Conservation (phyloP, 2,329 filamentous ascomycete species). For the Pyricularia sp. region DNA sequence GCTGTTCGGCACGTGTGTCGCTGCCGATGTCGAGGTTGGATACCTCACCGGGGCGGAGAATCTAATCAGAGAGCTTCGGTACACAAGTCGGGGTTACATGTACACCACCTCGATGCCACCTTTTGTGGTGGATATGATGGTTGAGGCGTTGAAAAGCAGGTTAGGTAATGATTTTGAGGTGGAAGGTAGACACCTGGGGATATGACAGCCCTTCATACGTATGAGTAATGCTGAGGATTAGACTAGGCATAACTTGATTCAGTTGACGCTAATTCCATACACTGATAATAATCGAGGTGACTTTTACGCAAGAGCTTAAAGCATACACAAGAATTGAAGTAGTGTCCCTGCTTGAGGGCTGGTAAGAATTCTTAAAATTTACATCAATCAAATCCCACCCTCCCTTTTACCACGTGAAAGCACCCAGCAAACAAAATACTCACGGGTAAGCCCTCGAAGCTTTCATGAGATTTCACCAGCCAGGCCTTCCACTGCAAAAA, state of each 20-base stretch:
- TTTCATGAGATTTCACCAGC: too few relatives aligned
- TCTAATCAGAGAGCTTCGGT: constrained; percentile 9
- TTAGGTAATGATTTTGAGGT: too few relatives aligned
- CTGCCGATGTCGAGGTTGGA: constrained; percentile 6
- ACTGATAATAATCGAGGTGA: too few relatives aligned
- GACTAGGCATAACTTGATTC: too few relatives aligned
- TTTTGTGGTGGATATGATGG: constrained; percentile 9
- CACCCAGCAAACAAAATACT: too few relatives aligned
- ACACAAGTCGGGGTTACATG: constrained; percentile 9
- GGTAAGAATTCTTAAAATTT: background rate
- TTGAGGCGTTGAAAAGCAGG: background rate
- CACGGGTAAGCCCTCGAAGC: too few relatives aligned
- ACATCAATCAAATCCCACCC: background rate
- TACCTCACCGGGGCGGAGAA: constrained; percentile 8
- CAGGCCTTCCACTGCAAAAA: background rate
- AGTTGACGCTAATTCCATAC: too few relatives aligned
- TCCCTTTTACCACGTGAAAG: background rate
- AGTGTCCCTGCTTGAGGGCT: background rate
- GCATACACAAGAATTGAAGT: background rate
- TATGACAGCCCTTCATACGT: too few relatives aligned
- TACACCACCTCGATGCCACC: constrained; percentile 9
- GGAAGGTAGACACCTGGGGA: too few relatives aligned
- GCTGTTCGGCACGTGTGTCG: constrained; percentile 6
- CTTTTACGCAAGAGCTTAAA: too few relatives aligned
- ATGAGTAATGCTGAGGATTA: too few relatives aligned